A percentile compares a stretch with the other conserved stretches of the same genome.
phyloP scores from a whole-genome alignment of 75 land plant genomes.

The Pinus taeda region DNA sequence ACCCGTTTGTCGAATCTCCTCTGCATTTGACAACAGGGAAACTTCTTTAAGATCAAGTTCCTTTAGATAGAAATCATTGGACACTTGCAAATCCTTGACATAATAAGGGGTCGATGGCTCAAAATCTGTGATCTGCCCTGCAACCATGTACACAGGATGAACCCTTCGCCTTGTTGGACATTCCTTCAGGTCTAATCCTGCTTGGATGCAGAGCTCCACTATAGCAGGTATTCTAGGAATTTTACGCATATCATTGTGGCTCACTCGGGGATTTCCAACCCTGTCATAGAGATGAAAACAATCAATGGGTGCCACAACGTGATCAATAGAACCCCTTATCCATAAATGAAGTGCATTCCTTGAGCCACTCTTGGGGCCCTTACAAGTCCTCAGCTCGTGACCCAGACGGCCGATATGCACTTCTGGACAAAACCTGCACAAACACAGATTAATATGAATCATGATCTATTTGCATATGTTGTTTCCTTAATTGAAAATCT shows the following conservation, averaged over 20 bases:
- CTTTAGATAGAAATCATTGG: conserved; percentile 1
- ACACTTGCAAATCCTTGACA: neutral
- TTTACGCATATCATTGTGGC: conserved; percentile 52
- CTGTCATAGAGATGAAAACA: conserved; percentile 51
- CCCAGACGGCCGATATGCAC: conserved; percentile 59
- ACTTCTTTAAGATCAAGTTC: conserved; percentile 1
- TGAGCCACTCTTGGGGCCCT: conserved; percentile 22
- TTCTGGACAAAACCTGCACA: conserved; percentile 60
- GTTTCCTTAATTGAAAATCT: neutral
- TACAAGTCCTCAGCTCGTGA: conserved; percentile 52
- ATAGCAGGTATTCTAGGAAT: conserved; percentile 62
- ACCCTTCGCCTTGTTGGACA: neutral
- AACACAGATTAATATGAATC: neutral
- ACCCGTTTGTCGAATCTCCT: conserved; percentile 29
- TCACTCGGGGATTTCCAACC: conserved; percentile 40
- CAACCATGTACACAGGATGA: neutral
- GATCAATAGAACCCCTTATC: conserved; percentile 46
- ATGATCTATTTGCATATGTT: neutral
- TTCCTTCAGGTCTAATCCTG: conserved; percentile 45
- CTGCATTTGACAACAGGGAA: neutral
- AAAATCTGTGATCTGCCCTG: too few relatives aligned
- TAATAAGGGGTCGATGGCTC: neutral
- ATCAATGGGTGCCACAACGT: conserved; percentile 59
- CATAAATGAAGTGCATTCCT: conserved; percentile 37
- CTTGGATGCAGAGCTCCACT: conserved; percentile 70